Conservation (phyloP, 352 stramenopile species). For the Peronospora destructor region DNA sequence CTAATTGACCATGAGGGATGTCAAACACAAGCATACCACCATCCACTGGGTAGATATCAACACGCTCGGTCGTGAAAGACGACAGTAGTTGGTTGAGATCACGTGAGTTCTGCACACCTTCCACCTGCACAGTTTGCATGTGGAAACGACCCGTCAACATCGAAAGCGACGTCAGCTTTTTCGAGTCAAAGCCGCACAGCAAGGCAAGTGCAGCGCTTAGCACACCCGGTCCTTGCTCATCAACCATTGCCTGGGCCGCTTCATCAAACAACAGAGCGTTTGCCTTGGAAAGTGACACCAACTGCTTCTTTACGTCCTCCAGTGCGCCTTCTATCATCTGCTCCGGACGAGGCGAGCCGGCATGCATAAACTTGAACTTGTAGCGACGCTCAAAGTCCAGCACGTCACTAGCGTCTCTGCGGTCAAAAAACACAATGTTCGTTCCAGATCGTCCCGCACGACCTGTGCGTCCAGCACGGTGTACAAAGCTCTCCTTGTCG, state of each 20-base stretch:
- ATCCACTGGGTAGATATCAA: constrained; percentile 53
- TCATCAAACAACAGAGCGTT: constrained; percentile 52
- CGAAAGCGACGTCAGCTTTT: constrained; percentile 54
- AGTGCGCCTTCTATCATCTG: constrained; percentile 54
- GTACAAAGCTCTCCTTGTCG: constrained; percentile 93
- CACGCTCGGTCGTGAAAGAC: constrained; percentile 36
- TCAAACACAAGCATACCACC: constrained; percentile 63
- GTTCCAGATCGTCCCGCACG: constrained; percentile 75
- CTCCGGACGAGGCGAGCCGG: constrained; percentile 45
- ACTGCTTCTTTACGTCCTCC: constrained; percentile 45
- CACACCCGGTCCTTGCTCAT: constrained; percentile 45
- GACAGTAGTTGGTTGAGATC: constrained; percentile 42
- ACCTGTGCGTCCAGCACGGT: constrained; percentile 87
- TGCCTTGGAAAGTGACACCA: constrained; percentile 40
- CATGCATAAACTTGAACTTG: constrained; percentile 67
- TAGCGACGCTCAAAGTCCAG: constrained; percentile 70
- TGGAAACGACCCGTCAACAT: constrained; percentile 68
- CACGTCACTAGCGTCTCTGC: constrained; percentile 54
- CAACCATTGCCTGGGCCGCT: constrained; percentile 42
- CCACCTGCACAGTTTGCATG: constrained; percentile 64
- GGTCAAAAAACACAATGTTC: constrained; percentile 85
- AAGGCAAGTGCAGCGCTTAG: constrained; percentile 65
- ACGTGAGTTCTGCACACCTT: constrained; percentile 37
- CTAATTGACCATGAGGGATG: constrained; percentile 43
- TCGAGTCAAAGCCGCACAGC: constrained; percentile 69